phyloP scores from a whole-genome alignment of 176 grass and related monocot species.

The Zizania latifolia region DNA sequence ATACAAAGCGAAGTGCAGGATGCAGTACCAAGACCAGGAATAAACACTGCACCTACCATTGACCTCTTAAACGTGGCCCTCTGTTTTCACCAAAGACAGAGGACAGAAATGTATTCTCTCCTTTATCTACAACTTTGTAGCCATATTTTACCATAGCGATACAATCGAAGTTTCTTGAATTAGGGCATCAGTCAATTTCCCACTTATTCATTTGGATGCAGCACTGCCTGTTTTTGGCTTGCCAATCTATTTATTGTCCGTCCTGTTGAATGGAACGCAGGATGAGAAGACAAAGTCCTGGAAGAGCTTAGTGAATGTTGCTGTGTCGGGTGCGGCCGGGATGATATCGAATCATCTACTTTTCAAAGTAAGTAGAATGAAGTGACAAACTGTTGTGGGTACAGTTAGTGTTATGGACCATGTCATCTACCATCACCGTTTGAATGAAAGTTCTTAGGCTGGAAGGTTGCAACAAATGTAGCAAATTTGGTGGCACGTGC shows the following conservation, averaged over 20 bases:
- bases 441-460: background rate
- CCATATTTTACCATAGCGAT: background rate
- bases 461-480: background rate
- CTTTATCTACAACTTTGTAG: background rate
- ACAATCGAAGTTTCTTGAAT: background rate
- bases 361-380: conserved; percentile 58
- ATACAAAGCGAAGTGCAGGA: background rate
- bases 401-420: background rate
- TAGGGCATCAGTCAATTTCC: background rate
- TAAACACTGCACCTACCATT: background rate
- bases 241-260: background rate
- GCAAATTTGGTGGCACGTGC: background rate
- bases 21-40: background rate
- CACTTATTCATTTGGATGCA: background rate
- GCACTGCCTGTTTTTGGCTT: background rate
- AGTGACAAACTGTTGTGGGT: background rate
- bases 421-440: background rate
- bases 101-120: background rate
- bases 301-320: conserved; percentile 84
- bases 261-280: conserved; percentile 28
- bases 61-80: background rate
- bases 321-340: conserved; percentile 84
- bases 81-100: background rate
- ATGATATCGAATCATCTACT: conserved; percentile 97
- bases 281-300: conserved; percentile 73